Percentiles rank a stretch among this genome's conserved stretches.
These are phyloP conservation scores for Bassia scoparia DNA, from an alignment of 148 eudicot genomes.

Conservation along the genomic window DNA sequence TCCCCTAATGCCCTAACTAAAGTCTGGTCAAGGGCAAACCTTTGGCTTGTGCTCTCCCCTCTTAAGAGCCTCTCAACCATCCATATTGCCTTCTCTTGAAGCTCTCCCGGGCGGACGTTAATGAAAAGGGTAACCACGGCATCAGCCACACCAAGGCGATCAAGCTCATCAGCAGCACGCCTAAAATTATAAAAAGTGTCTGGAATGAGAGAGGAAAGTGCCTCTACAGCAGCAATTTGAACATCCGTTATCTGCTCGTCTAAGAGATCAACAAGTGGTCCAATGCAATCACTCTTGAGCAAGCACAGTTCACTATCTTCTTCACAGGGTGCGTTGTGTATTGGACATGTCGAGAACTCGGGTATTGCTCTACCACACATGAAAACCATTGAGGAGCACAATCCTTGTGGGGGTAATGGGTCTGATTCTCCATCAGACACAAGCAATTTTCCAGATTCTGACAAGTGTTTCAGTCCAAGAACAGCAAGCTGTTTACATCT, in stretches of 20 bases:
- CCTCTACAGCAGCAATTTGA: constrained; percentile 51
- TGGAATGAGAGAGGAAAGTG: constrained; percentile 51
- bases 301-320: constrained; percentile 51
- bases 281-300: constrained; percentile 47
- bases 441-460: constrained; percentile 40
- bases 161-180: constrained; percentile 49
- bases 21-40: constrained; percentile 40
- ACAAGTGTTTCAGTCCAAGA: constrained; percentile 49
- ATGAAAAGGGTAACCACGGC: constrained; percentile 42
- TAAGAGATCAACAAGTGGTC: constrained; percentile 41
- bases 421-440: constrained; percentile 40
- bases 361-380: constrained; percentile 40
- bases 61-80: constrained; percentile 53
- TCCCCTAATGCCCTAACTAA: constrained; percentile 60
- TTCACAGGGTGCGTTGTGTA: constrained; percentile 54
- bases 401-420: constrained; percentile 45
- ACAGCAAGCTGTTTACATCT: constrained; percentile 47
- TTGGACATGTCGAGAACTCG: constrained; percentile 40
- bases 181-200: constrained; percentile 31
- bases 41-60: constrained; percentile 40
- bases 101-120: constrained; percentile 53
- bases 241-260: constrained; percentile 41
- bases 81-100: constrained; percentile 59
- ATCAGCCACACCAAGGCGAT: constrained; percentile 45
- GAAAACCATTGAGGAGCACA: constrained; percentile 55